Conservation (phyloP, 768 basidiomycete genomes). For the Mycena venus region DNA sequence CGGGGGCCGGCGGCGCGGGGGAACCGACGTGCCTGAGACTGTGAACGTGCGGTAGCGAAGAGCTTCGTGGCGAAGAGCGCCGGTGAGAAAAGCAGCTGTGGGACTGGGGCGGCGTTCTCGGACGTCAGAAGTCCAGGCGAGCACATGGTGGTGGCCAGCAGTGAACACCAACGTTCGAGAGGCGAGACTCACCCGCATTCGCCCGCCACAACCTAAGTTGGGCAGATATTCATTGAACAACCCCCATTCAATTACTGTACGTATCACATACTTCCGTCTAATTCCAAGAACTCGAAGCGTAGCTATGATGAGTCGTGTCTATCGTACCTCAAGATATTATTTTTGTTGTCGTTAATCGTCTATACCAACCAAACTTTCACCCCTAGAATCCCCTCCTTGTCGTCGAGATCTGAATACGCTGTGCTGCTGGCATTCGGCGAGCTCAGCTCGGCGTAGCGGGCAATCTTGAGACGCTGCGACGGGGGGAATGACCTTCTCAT, state of each 20-base stretch:
- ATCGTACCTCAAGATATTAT: constrained; percentile 23
- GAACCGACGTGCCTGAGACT: background rate
- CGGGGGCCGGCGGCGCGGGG: background rate
- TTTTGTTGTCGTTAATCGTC: background rate
- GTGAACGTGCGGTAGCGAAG: background rate
- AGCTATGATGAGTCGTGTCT: too few species aligned
- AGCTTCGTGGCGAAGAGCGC: too few species aligned
- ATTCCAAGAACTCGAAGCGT: background rate
- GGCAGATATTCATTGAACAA: background rate
- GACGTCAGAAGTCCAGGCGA: too few species aligned
- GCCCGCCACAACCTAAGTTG: background rate
- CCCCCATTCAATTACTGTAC: background rate
- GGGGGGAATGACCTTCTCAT: constrained; percentile 80
- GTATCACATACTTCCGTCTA: background rate
- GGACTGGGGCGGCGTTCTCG: too few species aligned
- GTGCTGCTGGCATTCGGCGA: constrained; percentile 68
- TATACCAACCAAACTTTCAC: constrained; percentile 11
- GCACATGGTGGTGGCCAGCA: too few species aligned
- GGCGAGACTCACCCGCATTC: too few species aligned
- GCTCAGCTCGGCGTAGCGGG: constrained; percentile 71
- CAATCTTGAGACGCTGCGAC: constrained; percentile 78
- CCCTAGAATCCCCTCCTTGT: constrained; percentile 32
- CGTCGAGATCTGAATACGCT: constrained; percentile 60
- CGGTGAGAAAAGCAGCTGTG: too few species aligned
- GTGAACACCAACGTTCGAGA: too few species aligned